Percentiles rank a stretch among this genome's conserved stretches.
These are phyloP conservation scores for Massariosphaeria phaeospora DNA, from an alignment of 495 filamentous ascomycete species.

Conservation along the genomic window DNA sequence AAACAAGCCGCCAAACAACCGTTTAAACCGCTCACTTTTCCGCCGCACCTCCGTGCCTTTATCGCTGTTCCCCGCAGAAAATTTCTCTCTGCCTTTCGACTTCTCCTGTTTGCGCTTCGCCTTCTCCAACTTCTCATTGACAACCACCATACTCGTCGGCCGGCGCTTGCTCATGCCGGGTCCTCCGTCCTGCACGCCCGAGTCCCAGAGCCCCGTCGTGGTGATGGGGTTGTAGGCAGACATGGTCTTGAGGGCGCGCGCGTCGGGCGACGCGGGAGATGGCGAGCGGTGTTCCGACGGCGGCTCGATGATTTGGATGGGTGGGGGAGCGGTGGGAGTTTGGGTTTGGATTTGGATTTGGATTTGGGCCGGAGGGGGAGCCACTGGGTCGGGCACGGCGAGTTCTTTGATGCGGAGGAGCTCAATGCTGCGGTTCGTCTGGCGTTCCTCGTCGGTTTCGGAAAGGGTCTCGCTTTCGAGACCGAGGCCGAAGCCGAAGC, in stretches of 20 bases:
- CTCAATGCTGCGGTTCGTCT: slow-evolving; percentile 24
- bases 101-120: slow-evolving; percentile 8
- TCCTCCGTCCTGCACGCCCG: slow-evolving; percentile 13
- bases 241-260: slow-evolving; percentile 1
- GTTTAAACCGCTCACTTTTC: slow-evolving; percentile 8
- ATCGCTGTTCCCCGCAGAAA: too few relatives aligned
- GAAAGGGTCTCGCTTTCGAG: slow-evolving; percentile 20
- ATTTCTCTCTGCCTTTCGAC: slow-evolving; percentile 23
- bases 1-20: slow-evolving; percentile 1
- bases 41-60: neutral
- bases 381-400: neutral
- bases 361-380: neutral
- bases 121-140: slow-evolving; percentile 23
- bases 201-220: slow-evolving; percentile 29
- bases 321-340: neutral
- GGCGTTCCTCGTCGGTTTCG: slow-evolving; percentile 28
- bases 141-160: slow-evolving; percentile 22
- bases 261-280: slow-evolving; percentile 8
- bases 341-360: neutral
- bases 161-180: slow-evolving; percentile 11
- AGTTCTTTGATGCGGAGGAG: slow-evolving; percentile 26
- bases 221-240: slow-evolving; percentile 27
- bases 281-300: slow-evolving; percentile 1
- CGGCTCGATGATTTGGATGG: slow-evolving; percentile 15
- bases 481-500: slow-evolving; percentile 25